These are phyloP conservation scores for Osmozyma mogii DNA, from an alignment of 805 yeast species.

Conservation along the genomic window DNA sequence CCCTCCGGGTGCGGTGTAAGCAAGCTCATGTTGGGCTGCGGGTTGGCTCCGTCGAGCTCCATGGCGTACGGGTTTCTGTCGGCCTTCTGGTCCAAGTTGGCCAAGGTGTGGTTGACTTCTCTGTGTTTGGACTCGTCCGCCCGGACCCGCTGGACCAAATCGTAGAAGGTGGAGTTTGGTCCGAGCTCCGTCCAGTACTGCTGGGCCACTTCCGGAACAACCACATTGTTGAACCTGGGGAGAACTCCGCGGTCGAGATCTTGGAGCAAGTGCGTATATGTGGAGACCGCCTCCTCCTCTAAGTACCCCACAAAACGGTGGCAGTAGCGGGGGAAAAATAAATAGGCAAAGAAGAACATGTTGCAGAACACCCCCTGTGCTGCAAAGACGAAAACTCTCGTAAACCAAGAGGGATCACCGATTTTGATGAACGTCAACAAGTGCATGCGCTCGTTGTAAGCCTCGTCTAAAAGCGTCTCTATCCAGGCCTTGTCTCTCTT, in stretches of 20 bases:
- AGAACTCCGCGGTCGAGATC: conserved; percentile 45
- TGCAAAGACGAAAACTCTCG: conserved; percentile 43
- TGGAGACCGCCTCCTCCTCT: conserved; percentile 69
- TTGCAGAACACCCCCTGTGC: conserved; percentile 72
- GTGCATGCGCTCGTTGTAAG: conserved; percentile 75
- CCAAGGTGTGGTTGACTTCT: conserved; percentile 73
- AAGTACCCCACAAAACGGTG: conserved; percentile 73
- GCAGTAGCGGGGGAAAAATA: conserved; percentile 54
- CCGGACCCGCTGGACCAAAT: conserved; percentile 52
- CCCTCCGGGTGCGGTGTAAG: conserved; percentile 25
- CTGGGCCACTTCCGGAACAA: conserved; percentile 53
- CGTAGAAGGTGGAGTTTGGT: conserved; percentile 46
- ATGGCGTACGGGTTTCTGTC: conserved; percentile 67
- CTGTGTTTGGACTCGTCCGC: conserved; percentile 78
- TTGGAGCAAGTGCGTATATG: conserved; percentile 53
- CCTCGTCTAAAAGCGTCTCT: conserved; percentile 66
- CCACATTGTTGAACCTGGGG: conserved; percentile 36
- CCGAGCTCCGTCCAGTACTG: conserved; percentile 54
- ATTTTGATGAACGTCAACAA: conserved; percentile 58
- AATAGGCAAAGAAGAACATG: conserved; percentile 51
- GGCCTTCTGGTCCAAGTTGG: conserved; percentile 42
- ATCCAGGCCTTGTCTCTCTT: conserved; percentile 68
- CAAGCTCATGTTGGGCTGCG: conserved; percentile 25
- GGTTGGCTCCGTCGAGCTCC: conserved; percentile 27
- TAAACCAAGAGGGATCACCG: conserved; percentile 54